Conservation (phyloP, 2,329 filamentous ascomycete genomes). For the Aspergillus alliaceus region DNA sequence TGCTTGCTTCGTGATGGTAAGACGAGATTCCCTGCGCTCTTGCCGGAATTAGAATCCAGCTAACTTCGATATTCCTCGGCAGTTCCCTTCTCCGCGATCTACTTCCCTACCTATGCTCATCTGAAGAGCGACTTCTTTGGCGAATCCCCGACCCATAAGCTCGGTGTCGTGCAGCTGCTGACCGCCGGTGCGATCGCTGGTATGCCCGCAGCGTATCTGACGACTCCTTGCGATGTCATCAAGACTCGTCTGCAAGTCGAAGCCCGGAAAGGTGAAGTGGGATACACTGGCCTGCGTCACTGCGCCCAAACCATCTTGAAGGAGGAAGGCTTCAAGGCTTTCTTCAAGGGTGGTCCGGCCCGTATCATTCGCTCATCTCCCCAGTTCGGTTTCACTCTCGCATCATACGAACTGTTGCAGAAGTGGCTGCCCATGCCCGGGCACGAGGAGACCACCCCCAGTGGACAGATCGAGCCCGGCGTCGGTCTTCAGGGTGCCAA, state of each 20-base stretch:
- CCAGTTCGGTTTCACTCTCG: conserved; percentile 96
- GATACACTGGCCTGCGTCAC: conserved; percentile 84
- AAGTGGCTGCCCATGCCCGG: conserved; percentile 77
- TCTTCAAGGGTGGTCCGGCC: conserved; percentile 97
- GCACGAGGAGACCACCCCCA: conserved; percentile 54
- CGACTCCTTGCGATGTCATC: conserved; percentile 97
- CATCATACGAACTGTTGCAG: conserved; percentile 90
- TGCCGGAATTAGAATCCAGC: neutral
- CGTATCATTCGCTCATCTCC: conserved; percentile 93
- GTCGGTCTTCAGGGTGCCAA: conserved; percentile 64
- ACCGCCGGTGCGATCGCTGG: conserved; percentile 92
- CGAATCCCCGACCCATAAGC: conserved; percentile 81
- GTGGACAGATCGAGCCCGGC: conserved; percentile 63
- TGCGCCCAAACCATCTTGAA: conserved; percentile 78
- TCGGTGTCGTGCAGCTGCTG: conserved; percentile 86
- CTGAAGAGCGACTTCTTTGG: conserved; percentile 93
- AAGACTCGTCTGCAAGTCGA: conserved; percentile 98
- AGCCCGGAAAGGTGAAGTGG: conserved; percentile 88
- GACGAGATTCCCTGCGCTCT: conserved; percentile 22
- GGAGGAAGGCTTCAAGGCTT: conserved; percentile 92
- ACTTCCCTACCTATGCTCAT: conserved; percentile 96
- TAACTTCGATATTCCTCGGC: conserved; percentile 6
- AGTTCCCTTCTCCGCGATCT: conserved; percentile 97
- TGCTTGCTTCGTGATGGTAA: conserved; percentile 81
- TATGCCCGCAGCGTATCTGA: conserved; percentile 91